phyloP scores from a whole-genome alignment of 805 yeast species.

The Nakazawaea siamensis region DNA sequence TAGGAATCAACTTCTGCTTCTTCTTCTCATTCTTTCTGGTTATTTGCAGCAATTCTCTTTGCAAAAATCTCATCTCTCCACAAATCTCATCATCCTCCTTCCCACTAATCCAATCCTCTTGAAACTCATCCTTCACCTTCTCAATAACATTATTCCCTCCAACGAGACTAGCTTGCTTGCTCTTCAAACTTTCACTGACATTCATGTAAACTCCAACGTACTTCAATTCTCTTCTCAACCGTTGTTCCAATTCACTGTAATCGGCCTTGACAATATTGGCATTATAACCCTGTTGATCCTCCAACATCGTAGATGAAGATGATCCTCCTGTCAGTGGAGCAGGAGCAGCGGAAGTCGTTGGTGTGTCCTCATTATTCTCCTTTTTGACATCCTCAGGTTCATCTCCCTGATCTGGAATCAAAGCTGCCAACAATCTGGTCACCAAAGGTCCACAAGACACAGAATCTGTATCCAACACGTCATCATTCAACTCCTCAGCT shows the following conservation, averaged over 20 bases:
- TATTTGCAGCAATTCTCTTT: constrained; percentile 54
- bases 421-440: constrained; percentile 74
- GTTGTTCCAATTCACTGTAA: constrained; percentile 76
- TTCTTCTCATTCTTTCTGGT: constrained; percentile 58
- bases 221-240: constrained; percentile 78
- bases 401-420: constrained; percentile 39
- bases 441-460: constrained; percentile 89
- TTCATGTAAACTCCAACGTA: constrained; percentile 87
- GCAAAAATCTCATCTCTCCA: constrained; percentile 70
- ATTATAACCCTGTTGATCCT: constrained; percentile 40
- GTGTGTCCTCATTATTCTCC: constrained; percentile 14
- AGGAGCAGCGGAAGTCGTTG: constrained; percentile 12
- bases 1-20: constrained; percentile 57
- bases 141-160: constrained; percentile 10
- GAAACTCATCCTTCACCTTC: constrained; percentile 19
- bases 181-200: constrained; percentile 31
- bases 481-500: constrained; percentile 50
- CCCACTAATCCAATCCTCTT: constrained; percentile 66
- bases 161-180: constrained; percentile 19
- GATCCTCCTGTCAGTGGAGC: constrained; percentile 14
- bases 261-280: constrained; percentile 43
- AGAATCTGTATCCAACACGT: constrained; percentile 57
- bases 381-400: constrained; percentile 10
- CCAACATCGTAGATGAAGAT: constrained; percentile 17
- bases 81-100: constrained; percentile 94